Conservation (phyloP, 495 filamentous ascomycete species). For the Talaromyces wortmannii region DNA sequence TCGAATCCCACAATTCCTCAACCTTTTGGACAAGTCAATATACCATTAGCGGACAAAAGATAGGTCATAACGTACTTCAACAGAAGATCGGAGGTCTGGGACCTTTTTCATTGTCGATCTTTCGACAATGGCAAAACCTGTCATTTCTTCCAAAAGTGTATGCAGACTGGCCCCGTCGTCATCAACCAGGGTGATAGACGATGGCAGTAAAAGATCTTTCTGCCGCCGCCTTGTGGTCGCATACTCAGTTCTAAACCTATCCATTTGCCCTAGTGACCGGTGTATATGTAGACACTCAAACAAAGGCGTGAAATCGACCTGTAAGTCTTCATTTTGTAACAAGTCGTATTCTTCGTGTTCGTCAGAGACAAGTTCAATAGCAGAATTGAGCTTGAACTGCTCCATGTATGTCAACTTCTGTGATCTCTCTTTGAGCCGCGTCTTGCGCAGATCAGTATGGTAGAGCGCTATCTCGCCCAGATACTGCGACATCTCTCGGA, state of each 20-base stretch:
- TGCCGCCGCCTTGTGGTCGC: slow-evolving; percentile 81
- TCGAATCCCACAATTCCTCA: slow-evolving; percentile 96
- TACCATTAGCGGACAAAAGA: background rate
- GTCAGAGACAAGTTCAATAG: slow-evolving; percentile 91
- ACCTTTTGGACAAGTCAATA: slow-evolving; percentile 44
- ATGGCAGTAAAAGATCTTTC: slow-evolving; percentile 81
- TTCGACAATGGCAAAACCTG: slow-evolving; percentile 95
- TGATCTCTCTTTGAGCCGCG: slow-evolving; percentile 72
- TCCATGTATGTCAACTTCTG: slow-evolving; percentile 63
- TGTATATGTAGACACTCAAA: slow-evolving; percentile 97
- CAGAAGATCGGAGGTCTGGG: slow-evolving; percentile 69
- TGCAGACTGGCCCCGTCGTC: slow-evolving; percentile 74
- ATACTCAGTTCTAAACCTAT: slow-evolving; percentile 86
- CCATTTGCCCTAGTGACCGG: slow-evolving; percentile 85
- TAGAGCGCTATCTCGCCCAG: slow-evolving; percentile 96
- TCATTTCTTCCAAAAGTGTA: slow-evolving; percentile 83
- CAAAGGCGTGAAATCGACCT: slow-evolving; percentile 89
- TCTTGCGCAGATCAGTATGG: slow-evolving; percentile 82
- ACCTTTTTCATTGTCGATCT: slow-evolving; percentile 84
- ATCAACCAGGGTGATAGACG: slow-evolving; percentile 60
- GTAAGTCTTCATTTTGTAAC: slow-evolving; percentile 85
- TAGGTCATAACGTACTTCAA: slow-evolving; percentile 58
- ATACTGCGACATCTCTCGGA: slow-evolving; percentile 91
- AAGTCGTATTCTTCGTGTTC: slow-evolving; percentile 94
- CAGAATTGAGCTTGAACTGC: slow-evolving; percentile 88